Evolutionary conservation across 2,329 filamentous ascomycete species (phyloP).

Genomic region (Aaosphaeria arxii): DNA sequence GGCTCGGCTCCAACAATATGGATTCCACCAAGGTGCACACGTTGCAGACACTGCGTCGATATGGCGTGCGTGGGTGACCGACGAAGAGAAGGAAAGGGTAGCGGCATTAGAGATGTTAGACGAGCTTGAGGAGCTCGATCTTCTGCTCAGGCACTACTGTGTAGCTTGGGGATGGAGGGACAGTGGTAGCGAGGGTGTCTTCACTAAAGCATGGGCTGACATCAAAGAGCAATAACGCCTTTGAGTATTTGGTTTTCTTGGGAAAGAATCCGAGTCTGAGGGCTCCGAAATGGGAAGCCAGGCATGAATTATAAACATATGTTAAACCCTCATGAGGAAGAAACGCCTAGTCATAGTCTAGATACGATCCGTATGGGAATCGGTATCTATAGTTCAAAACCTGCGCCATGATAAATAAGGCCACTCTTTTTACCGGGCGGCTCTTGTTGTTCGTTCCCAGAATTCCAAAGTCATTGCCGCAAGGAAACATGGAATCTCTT

Average conservation of each 20-base stretch:
- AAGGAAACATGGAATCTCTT: conserved; percentile 89
- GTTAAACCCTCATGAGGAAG: no score
- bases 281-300: no score
- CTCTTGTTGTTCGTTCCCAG: conserved; percentile 62
- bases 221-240: conserved; percentile 15
- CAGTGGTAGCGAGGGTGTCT: conserved; percentile 23
- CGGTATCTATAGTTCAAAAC: no score
- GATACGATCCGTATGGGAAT: no score
- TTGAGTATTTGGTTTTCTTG: no score
- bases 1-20: conserved; percentile 61
- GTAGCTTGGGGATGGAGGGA: conserved; percentile 84
- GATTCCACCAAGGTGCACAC: conserved; percentile 58
- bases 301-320: no score
- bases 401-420: no score
- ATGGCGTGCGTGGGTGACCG: conserved; percentile 71
- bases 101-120: conserved; percentile 82
- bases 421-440: background rate
- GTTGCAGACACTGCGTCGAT: conserved; percentile 65
- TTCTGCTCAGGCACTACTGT: conserved; percentile 85
- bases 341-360: no score
- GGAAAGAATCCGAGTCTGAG: no score
- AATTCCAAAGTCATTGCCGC: conserved; percentile 91
- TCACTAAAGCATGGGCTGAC: conserved; percentile 30
- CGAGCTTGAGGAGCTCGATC: conserved; percentile 90
- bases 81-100: conserved; percentile 74